A percentile compares a stretch with the other conserved stretches of the same genome.
These are phyloP conservation scores for Trichoderma sp. DNA, from an alignment of 2,329 filamentous ascomycete genomes.

Conservation along the genomic window DNA sequence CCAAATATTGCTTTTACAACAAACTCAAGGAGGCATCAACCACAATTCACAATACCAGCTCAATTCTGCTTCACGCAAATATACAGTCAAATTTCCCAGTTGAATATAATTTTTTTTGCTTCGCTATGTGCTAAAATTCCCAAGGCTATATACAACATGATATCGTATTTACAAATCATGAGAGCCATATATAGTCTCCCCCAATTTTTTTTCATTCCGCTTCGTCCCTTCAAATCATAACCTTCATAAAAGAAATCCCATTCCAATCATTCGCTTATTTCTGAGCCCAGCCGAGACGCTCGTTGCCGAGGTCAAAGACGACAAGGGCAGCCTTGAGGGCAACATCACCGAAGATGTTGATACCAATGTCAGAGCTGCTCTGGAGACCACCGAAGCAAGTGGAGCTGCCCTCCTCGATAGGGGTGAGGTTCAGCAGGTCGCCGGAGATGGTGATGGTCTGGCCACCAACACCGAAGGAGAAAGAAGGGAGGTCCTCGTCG, in stretches of 20 bases:
- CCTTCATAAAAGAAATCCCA: neutral
- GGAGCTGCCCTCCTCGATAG: slow-evolving; percentile 32
- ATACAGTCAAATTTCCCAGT: too few species aligned
- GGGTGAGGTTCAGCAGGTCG: slow-evolving; percentile 51
- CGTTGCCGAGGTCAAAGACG: slow-evolving; percentile 55
- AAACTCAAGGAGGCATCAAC: too few species aligned
- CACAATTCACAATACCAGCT: too few species aligned
- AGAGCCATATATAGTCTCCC: neutral
- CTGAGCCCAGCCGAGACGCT: slow-evolving; percentile 42
- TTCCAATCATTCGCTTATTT: slow-evolving; percentile 17
- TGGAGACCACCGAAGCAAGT: slow-evolving; percentile 69
- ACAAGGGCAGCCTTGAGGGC: slow-evolving; percentile 60
- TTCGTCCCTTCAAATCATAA: slow-evolving; percentile 1
- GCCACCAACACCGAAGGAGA: slow-evolving; percentile 55
- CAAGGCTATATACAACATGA: slow-evolving; percentile 11
- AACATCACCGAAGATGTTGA: slow-evolving; percentile 61
- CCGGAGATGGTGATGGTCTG: slow-evolving; percentile 56
- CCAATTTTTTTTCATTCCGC: neutral
- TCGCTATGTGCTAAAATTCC: slow-evolving; percentile 7
- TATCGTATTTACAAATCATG: slow-evolving; percentile 1
- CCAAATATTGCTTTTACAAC: too few species aligned
- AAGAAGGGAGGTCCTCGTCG: slow-evolving; percentile 43
- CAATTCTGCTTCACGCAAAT: neutral
- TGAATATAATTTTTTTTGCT: neutral
- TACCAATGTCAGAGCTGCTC: slow-evolving; percentile 43